These are phyloP conservation scores for Chalciporus sp. DNA, from an alignment of 1,284 basidiomycete species.

Conservation along the genomic window DNA sequence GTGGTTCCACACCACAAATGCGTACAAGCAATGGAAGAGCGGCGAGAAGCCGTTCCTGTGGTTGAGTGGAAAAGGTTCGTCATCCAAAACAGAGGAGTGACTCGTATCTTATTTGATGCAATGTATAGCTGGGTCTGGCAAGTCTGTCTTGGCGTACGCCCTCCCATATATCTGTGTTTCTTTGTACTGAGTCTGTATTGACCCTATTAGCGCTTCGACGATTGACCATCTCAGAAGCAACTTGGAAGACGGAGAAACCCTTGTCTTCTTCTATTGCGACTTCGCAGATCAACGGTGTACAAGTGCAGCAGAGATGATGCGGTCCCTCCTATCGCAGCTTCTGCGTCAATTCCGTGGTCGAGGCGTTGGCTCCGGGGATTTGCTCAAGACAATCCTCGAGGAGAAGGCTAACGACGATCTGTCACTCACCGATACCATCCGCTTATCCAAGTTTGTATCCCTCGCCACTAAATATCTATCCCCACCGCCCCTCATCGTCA, in stretches of 20 bases:
- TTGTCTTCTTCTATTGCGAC: conserved; percentile 15
- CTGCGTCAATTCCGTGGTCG: conserved; percentile 1
- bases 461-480: background rate
- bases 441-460: conserved; percentile 2
- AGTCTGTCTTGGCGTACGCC: conserved; percentile 9
- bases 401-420: background rate
- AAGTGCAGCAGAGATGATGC: background rate
- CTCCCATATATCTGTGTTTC: too few species aligned
- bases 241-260: background rate
- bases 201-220: conserved; percentile 9
- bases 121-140: conserved; percentile 6
- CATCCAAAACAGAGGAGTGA: too few species aligned
- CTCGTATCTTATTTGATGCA: too few species aligned
- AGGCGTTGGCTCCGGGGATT: background rate
- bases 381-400: background rate
- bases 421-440: background rate
- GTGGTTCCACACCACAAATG: background rate
- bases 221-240: conserved; percentile 1
- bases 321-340: conserved; percentile 1
- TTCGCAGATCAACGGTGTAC: conserved; percentile 3
- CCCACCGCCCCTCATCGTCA: conserved; percentile 3
- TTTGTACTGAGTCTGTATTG: background rate
- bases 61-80: conserved; percentile 1
- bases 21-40: conserved; percentile 1
- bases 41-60: conserved; percentile 1